phyloP scores from a whole-genome alignment of 2,329 filamentous ascomycete genomes.

The Chaetoscypha palmicola region DNA sequence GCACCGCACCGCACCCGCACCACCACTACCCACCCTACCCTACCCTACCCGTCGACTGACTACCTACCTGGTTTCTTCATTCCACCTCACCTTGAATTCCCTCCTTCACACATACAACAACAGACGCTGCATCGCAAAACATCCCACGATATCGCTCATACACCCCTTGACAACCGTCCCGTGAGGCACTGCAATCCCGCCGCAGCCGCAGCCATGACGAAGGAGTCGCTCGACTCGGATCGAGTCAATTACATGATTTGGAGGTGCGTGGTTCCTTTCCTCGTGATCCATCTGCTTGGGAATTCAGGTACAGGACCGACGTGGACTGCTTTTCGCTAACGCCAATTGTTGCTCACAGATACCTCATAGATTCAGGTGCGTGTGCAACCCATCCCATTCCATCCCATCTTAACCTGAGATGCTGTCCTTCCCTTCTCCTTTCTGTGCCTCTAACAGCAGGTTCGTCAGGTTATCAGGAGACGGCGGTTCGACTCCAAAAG shows the following conservation, averaged over 20 bases:
- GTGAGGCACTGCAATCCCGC: too few species aligned
- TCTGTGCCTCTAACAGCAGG: not conserved
- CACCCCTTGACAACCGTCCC: too few species aligned
- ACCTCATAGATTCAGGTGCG: conserved; percentile 32
- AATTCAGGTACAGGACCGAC: conserved; percentile 19
- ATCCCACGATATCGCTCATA: not conserved
- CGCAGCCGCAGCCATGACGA: conserved; percentile 28
- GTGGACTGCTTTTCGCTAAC: conserved; percentile 27
- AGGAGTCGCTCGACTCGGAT: conserved; percentile 50
- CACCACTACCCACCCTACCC: not conserved
- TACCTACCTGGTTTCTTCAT: conserved; percentile 15
- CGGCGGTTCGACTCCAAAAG: conserved; percentile 60
- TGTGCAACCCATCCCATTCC: conserved; percentile 11
- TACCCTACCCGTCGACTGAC: conserved; percentile 16
- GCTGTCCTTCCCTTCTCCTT: conserved; percentile 2
- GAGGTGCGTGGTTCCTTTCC: conserved; percentile 48
- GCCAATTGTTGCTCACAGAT: conserved; percentile 25
- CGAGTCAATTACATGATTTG: conserved; percentile 65
- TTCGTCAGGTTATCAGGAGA: conserved; percentile 56
- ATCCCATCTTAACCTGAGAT: conserved; percentile 1
- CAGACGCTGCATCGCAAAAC: conserved; percentile 7
- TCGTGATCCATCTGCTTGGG: conserved; percentile 26
- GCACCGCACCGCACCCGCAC: too few species aligned
- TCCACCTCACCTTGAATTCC: conserved; percentile 19
- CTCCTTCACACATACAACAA: conserved; percentile 12